phyloP scores from a whole-genome alignment of 495 filamentous ascomycete species.

The Saxophila tyrrhenica region DNA sequence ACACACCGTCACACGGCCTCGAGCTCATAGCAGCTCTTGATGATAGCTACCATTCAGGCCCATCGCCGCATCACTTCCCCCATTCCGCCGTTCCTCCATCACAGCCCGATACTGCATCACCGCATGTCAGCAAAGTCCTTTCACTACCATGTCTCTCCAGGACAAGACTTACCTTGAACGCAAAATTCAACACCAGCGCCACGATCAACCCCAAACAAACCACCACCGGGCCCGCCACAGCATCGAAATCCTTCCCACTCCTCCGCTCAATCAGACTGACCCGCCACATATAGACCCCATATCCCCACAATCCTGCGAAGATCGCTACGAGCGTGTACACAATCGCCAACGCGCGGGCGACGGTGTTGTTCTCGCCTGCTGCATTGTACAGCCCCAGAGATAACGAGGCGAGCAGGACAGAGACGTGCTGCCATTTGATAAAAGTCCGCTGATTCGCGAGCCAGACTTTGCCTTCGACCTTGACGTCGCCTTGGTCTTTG shows the following conservation, averaged over 20 bases:
- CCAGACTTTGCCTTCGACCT: slow-evolving; percentile 96
- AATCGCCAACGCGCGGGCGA: slow-evolving; percentile 64
- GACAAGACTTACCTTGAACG: slow-evolving; percentile 47
- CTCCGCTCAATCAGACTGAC: slow-evolving; percentile 67
- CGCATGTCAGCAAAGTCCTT: neutral
- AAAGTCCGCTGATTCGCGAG: slow-evolving; percentile 96
- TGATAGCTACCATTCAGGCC: neutral
- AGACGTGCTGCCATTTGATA: slow-evolving; percentile 94
- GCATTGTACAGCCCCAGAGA: slow-evolving; percentile 82
- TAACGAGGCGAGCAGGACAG: slow-evolving; percentile 68
- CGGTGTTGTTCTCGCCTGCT: slow-evolving; percentile 54
- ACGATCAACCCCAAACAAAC: slow-evolving; percentile 68
- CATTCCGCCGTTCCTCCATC: neutral
- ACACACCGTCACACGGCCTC: too few species aligned
- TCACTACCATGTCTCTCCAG: neutral
- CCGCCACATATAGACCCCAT: slow-evolving; percentile 63
- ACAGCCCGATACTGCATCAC: neutral
- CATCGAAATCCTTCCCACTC: slow-evolving; percentile 89
- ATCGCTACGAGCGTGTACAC: slow-evolving; percentile 73
- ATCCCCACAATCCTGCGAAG: slow-evolving; percentile 80
- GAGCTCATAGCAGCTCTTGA: too few species aligned
- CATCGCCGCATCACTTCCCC: neutral
- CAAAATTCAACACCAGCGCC: slow-evolving; percentile 79
- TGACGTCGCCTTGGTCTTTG: slow-evolving; percentile 82
- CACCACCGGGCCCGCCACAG: slow-evolving; percentile 67